Conservation (phyloP, 306 rosid genomes). For the Glycine latifolia region DNA sequence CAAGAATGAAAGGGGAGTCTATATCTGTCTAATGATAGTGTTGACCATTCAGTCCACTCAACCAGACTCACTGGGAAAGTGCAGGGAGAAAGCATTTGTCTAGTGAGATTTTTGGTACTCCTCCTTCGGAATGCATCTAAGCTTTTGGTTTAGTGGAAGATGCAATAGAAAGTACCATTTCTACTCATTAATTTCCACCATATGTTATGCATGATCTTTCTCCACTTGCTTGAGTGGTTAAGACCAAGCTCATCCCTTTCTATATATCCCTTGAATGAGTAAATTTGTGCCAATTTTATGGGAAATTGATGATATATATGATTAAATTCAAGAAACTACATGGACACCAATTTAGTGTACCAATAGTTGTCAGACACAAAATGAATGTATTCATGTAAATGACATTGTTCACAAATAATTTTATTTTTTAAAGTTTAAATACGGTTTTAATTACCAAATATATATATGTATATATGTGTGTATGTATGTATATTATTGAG, state of each 20-base stretch:
- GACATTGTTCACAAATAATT: too few relatives aligned
- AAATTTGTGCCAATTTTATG: background rate
- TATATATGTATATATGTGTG: too few relatives aligned
- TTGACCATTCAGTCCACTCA: constrained; percentile 86
- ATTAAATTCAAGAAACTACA: constrained; percentile 6
- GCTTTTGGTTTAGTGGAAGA: constrained; percentile 61
- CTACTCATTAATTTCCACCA: constrained; percentile 54
- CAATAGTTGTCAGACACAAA: background rate
- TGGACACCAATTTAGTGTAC: background rate
- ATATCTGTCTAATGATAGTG: constrained; percentile 67
- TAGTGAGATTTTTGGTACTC: constrained; percentile 43
- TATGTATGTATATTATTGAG: too few relatives aligned
- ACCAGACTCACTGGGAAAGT: constrained; percentile 55
- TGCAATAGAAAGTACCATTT: constrained; percentile 65
- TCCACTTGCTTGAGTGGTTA: constrained; percentile 52
- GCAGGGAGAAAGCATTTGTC: constrained; percentile 49
- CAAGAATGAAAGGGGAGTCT: constrained; percentile 76
- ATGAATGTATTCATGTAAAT: too few relatives aligned
- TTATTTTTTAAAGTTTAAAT: too few relatives aligned
- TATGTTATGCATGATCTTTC: constrained; percentile 44
- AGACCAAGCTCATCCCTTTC: background rate
- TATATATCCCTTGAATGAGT: background rate
- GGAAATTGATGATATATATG: background rate
- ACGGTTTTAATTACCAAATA: too few relatives aligned
- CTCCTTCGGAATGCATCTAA: constrained; percentile 44